Conservation (phyloP, 345 rosid genomes). For the Lepidium aucheri region DNA sequence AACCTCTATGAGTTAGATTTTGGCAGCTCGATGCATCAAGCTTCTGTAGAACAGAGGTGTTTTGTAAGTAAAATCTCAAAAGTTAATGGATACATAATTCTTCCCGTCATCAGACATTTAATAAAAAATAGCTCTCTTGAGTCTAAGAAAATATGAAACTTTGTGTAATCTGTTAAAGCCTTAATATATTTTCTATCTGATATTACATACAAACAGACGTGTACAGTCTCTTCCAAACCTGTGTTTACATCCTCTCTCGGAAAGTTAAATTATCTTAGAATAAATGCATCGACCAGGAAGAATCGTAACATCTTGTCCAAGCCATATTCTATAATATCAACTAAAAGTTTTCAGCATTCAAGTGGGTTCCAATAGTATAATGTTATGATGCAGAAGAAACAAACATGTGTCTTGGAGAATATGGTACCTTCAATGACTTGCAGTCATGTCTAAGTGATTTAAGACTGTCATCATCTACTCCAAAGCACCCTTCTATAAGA, state of each 20-base stretch:
- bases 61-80: background rate
- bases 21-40: constrained; percentile 41
- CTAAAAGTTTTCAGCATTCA: background rate
- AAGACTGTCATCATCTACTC: constrained; percentile 41
- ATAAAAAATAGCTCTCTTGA: background rate
- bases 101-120: background rate
- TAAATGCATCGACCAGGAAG: constrained; percentile 8
- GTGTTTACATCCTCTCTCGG: constrained; percentile 2
- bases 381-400: background rate
- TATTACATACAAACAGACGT: background rate
- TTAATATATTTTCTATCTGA: background rate
- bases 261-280: constrained; percentile 4
- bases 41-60: constrained; percentile 21
- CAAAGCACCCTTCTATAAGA: constrained; percentile 42
- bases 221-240: constrained; percentile 3
- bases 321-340: background rate
- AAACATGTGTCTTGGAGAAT: background rate
- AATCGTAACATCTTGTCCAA: background rate
- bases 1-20: constrained; percentile 33
- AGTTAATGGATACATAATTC: background rate
- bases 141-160: background rate
- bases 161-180: background rate
- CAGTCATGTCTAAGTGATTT: constrained; percentile 27
- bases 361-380: background rate
- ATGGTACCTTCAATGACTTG: constrained; percentile 37